Base-by-base conservation (phyloP, 441 rosid genomes). In the Codiaeum variegatum region DNA sequence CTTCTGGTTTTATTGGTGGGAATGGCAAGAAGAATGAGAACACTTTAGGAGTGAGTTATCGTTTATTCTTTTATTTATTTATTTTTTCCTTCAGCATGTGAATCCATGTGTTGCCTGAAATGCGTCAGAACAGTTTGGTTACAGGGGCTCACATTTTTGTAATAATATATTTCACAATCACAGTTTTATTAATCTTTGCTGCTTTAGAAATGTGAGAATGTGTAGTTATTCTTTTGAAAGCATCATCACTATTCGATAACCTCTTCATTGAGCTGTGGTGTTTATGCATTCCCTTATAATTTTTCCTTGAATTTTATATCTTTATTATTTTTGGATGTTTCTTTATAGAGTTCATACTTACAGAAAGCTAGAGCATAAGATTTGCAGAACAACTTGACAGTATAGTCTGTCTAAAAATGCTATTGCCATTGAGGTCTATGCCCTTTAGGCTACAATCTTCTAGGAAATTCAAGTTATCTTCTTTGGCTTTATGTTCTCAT, bases 1-100 rank as follows among this genome's bases (percentile, higher is more conserved):
- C 99, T 62, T 87, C 99, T 77, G 91, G 89, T 75, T 79, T 94
- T 40, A 88, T 96, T 77, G 93, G 96, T 72, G 89, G 88, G 74
- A 87, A 85, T 74, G 80, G 92, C 5, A 84, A 82, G 83, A 88
- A 83, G 80, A 81, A 69, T 64, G 78, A 24, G 77, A 77, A 79
- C 73, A 62, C 69, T 62, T 71, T 49, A 47, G 36, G 63, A 78
- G 96, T 87, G 67, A 82, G 91, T 78, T 55, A 11, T 72, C 56
- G 38, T 38, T 56, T 65, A 13, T 36, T 69, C 24, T n/a, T 44
- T 69, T 11, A 26, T 44, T 69, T 11, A 2, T 51, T 2, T 38
- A 18, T 23, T 15, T 31, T 56, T 55, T 49, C 5, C 26, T 16
- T 21, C 31, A 24, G 2, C 3, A 21, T 38, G 1, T 29, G 47